Base-by-base conservation (phyloP, 495 filamentous ascomycete species). In the Penicillium roqueforti region DNA sequence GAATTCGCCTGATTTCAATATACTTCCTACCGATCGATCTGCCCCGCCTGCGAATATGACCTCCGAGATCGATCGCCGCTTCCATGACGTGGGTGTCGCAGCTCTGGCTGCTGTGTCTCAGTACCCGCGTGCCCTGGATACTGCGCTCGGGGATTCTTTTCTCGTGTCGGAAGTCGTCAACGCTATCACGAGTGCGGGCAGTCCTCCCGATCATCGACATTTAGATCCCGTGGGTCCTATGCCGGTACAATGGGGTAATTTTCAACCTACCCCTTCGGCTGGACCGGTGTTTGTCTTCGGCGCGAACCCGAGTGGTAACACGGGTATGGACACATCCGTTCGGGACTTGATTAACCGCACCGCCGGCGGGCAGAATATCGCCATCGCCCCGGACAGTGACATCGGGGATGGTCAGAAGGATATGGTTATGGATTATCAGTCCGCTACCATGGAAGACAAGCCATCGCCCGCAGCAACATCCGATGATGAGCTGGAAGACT, bases 41-140 rank as follows among this genome's bases (percentile, higher is more conserved):
- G n/a, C 46, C 10, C 19, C 53, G 28, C 34, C 37, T 13, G 41
- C 36, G 1, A 42, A 28, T n/a, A 55, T 62, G 47, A 42, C 57
- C 3, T 53, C 59, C 9, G 48, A 57, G 2, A 55, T 56, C 28
- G 65, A 66, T 53, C 60, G 51, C 16, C 57, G 38, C 14, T 59
- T 63, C 32, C 59, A 64, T 47, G 56, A 65, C 56, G 58, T 66
- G 25, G 62, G 58, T 3, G 49, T 68, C 25, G 68, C 71, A 31
- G 71, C 70, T 50, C 60, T 73, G 4, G 67, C 71, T 51, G 65
- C 72, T 6, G 63, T 75, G 8, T 62, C 68, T 16, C 68, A 68
- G 5, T 68, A 69, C 43, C 62, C 70, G 6, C 57, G 58, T 26
- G 47, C 58, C 16, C 51, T 65, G 13, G 58, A 57, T 34, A 47